Percentiles rank a stretch among this genome's conserved stretches.
Evolutionary conservation across 495 filamentous ascomycete species (phyloP).

Genomic region (Chaetomium tenue): DNA sequence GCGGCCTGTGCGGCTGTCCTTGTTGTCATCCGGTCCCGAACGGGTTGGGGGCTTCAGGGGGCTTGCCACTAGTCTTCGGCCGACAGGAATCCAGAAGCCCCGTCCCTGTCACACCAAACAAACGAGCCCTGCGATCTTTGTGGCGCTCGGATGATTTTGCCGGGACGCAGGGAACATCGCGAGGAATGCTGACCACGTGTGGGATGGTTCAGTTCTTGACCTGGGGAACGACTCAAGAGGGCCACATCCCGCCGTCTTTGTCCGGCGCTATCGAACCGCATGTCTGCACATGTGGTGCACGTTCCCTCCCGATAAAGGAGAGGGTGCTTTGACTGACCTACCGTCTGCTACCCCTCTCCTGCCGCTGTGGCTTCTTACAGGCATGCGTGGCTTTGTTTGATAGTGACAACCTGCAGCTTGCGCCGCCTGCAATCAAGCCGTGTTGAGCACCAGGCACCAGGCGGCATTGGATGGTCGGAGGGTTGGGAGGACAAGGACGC

Average conservation of each 20-base stretch:
- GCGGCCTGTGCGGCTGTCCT: slow-evolving; percentile 4
- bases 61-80: background rate
- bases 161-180: background rate
- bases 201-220: background rate
- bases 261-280: background rate
- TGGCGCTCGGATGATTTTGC: background rate
- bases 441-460: background rate
- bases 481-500: background rate
- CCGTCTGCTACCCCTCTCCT: background rate
- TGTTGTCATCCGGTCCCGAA: background rate
- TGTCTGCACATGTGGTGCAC: background rate
- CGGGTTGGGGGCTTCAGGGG: background rate
- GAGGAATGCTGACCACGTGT: slow-evolving; percentile 7
- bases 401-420: background rate
- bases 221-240: background rate
- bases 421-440: background rate
- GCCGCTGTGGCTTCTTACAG: background rate
- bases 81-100: background rate
- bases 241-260: background rate
- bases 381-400: background rate
- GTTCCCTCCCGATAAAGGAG: background rate
- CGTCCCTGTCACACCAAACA: background rate
- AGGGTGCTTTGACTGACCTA: too few species aligned
- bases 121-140: background rate
- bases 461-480: background rate